phyloP scores from a whole-genome alignment of 441 rosid genomes.

The Arabidopsis lyrata region DNA sequence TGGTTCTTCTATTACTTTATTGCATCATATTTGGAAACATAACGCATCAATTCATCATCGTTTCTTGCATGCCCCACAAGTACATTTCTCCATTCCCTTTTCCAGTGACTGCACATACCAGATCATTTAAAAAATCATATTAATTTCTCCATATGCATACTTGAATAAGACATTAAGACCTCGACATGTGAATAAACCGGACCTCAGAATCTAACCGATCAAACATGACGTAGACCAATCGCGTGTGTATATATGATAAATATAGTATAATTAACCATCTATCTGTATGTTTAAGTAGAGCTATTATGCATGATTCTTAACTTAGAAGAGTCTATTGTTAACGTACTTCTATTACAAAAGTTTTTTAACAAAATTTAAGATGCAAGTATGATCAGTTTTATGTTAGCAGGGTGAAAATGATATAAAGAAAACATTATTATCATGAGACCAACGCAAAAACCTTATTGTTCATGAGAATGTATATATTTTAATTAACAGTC shows the following conservation, averaged over 20 bases:
- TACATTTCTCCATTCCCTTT: conserved; percentile 44
- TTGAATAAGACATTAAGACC: neutral
- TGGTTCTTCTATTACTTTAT: conserved; percentile 34
- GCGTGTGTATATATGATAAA: neutral
- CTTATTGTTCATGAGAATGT: neutral
- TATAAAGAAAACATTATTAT: conserved; percentile 7
- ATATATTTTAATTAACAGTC: neutral
- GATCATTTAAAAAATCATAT: no score
- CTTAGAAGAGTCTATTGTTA: neutral
- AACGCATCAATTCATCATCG: conserved; percentile 25
- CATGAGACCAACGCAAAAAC: conserved; percentile 3
- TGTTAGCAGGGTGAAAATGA: neutral
- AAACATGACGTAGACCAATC: conserved; percentile 6
- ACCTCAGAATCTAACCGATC: conserved; percentile 16
- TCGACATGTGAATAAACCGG: neutral
- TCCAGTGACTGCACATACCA: conserved; percentile 36
- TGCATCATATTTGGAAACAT: conserved; percentile 22
- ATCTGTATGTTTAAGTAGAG: neutral
- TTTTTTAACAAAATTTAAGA: neutral
- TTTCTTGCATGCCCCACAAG: conserved; percentile 50
- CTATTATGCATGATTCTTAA: neutral
- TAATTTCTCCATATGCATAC: neutral
- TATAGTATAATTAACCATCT: neutral
- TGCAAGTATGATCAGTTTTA: no score
- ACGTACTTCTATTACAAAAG: conserved; percentile 2